Evolutionary conservation across 2,329 filamentous ascomycete genomes (phyloP), one percentile per base, ranked within the genome.

Genomic region (Fusarium newnesense): DNA sequence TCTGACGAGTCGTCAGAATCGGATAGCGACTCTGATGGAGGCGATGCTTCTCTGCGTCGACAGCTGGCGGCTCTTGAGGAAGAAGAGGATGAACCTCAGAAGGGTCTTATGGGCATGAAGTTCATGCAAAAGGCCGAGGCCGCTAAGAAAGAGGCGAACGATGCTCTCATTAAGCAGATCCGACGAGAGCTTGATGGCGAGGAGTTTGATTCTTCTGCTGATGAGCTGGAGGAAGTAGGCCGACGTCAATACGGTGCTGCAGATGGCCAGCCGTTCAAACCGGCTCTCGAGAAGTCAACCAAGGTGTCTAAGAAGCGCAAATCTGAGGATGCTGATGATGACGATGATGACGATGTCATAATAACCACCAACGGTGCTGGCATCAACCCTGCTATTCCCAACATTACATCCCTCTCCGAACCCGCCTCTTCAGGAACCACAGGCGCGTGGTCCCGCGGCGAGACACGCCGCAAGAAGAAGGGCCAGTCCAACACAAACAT

Each of bases 61-160:
- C 68, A 84, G 69, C 75, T 85, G 11, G 83, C 84, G 21, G 82
- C 83, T 24, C 82, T 85, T 15, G 83, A 85, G 39, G 79, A 83
- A 13, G 83, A 86, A 19, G 87, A 88, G 28, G 84, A 83, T n/a
- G 85, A 80, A 24, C 88, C 89, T 1, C 86, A 88, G 75, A 91
- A 92, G 19, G 92, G 90, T 76, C 84, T 99, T 11, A 91, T 94
- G 82, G 88, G 89, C 58, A 94, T 99, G 92, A 94, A 94, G 69
- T 99, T 99, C 80, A 98, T 99, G 96, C 91, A 92, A 77, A 94
- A 92, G 74, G 94, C 95, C 4, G 95, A 98, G 78, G 93, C 92
- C 34, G 87, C 91, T 42, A 90, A 91, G 77, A 95, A 92, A 81
- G 90, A 92, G 71, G 89, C 91, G 64, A 98, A 98, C 75, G 94